Evolutionary conservation across 2,329 filamentous ascomycete species (phyloP).

Genomic region (Aspergillus neoniger): DNA sequence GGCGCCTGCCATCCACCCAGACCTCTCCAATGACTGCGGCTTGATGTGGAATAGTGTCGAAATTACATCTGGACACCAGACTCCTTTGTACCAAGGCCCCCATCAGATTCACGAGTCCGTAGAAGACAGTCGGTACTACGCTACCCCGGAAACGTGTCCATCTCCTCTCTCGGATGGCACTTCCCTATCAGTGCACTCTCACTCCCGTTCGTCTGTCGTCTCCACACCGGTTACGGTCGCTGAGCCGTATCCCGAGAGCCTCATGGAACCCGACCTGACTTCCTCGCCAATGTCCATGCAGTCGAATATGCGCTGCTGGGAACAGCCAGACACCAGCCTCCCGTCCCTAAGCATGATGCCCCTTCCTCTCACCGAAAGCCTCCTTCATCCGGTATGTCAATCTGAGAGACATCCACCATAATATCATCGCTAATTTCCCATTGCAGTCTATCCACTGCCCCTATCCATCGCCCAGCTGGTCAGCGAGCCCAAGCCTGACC

Average conservation of each 20-base stretch:
- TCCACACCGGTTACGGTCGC: slow-evolving; percentile 38
- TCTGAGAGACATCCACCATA: background rate
- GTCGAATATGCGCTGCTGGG: slow-evolving; percentile 37
- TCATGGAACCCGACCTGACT: slow-evolving; percentile 35
- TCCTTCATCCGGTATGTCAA: slow-evolving; percentile 41
- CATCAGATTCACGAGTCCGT: slow-evolving; percentile 39
- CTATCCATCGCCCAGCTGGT: slow-evolving; percentile 44
- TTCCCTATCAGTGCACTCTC: slow-evolving; percentile 34
- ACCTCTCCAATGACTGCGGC: slow-evolving; percentile 34
- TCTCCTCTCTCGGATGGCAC: slow-evolving; percentile 44
- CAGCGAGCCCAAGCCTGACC: slow-evolving; percentile 37
- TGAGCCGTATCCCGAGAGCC: slow-evolving; percentile 37
- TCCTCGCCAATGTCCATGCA: slow-evolving; percentile 38
- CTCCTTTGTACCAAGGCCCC: slow-evolving; percentile 30
- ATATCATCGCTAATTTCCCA: slow-evolving; percentile 16
- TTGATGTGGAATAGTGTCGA: slow-evolving; percentile 42
- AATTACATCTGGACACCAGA: slow-evolving; percentile 34
- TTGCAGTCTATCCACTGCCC: slow-evolving; percentile 39
- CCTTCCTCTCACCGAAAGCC: slow-evolving; percentile 36
- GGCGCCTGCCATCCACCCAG: slow-evolving; percentile 36
- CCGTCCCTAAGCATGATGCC: slow-evolving; percentile 38
- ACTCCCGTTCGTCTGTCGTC: slow-evolving; percentile 35
- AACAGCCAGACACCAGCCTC: slow-evolving; percentile 30
- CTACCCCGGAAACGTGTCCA: slow-evolving; percentile 47
- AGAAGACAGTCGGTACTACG: slow-evolving; percentile 46